A percentile compares a stretch with the other conserved stretches of the same genome.
These are phyloP conservation scores for Podospora appendiculata DNA, from an alignment of 495 filamentous ascomycete species.

Conservation along the genomic window DNA sequence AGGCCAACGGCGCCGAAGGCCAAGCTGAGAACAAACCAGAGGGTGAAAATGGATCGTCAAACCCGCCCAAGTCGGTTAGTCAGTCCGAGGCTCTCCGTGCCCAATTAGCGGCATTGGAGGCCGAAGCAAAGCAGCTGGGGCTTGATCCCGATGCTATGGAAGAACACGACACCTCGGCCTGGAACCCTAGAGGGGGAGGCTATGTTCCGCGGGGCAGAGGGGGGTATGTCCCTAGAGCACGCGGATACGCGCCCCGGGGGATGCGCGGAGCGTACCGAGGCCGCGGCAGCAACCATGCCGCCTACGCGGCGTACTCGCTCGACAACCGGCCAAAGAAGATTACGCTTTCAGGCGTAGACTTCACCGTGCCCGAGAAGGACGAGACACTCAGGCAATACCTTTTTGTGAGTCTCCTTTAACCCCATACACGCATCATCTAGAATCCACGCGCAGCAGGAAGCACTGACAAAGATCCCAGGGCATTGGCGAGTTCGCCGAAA, in stretches of 20 bases:
- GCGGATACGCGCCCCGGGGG: slow-evolving; percentile 36
- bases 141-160: slow-evolving; percentile 50
- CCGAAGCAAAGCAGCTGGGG: slow-evolving; percentile 74
- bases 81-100: slow-evolving; percentile 57
- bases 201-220: slow-evolving; percentile 43
- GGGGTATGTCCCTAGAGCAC: slow-evolving; percentile 25
- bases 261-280: slow-evolving; percentile 41
- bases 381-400: slow-evolving; percentile 80
- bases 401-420: slow-evolving; percentile 52
- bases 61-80: slow-evolving; percentile 20
- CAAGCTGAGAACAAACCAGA: background rate
- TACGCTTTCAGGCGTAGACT: slow-evolving; percentile 60
- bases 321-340: slow-evolving; percentile 83
- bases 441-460: slow-evolving; percentile 1
- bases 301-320: slow-evolving; percentile 63
- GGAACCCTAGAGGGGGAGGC: slow-evolving; percentile 21
- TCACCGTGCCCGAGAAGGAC: slow-evolving; percentile 59
- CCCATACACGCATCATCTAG: background rate
- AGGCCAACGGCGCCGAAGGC: slow-evolving; percentile 28
- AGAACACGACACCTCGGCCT: slow-evolving; percentile 31
- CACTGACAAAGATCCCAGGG: slow-evolving; percentile 44
- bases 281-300: slow-evolving; percentile 47
- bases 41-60: slow-evolving; percentile 12
- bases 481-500: slow-evolving; percentile 72
- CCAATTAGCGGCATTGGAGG: slow-evolving; percentile 74